Conservation (phyloP, 2,329 filamentous ascomycete species). For the Clonostachys rhizophaga region DNA sequence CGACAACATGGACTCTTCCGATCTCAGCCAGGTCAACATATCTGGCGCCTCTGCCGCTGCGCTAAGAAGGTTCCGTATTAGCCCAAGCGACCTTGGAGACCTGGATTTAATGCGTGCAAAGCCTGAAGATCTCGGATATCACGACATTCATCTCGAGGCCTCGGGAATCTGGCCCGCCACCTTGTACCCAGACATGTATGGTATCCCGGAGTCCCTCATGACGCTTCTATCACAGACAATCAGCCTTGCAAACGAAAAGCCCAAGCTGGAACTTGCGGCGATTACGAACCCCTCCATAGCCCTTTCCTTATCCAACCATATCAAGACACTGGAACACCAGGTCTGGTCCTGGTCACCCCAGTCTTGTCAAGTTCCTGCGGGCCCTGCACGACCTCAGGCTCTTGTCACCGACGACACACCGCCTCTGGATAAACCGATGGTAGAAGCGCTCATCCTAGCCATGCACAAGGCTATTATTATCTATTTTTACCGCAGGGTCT, state of each 20-base stretch:
- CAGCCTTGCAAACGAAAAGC: constrained; percentile 32
- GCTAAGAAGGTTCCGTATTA: constrained; percentile 18
- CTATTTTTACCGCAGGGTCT: background rate
- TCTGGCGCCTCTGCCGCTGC: background rate
- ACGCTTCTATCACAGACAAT: constrained; percentile 24
- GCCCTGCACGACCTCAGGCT: background rate
- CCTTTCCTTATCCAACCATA: constrained; percentile 15
- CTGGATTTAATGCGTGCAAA: constrained; percentile 17
- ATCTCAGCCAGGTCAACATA: background rate
- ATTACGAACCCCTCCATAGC: constrained; percentile 13
- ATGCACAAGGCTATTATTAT: background rate
- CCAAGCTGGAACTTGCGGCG: constrained; percentile 15
- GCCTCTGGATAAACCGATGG: background rate
- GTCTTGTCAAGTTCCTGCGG: background rate
- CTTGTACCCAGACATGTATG: constrained; percentile 33
- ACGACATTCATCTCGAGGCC: constrained; percentile 28
- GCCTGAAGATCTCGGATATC: constrained; percentile 32
- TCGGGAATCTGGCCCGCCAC: constrained; percentile 27
- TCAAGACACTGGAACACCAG: constrained; percentile 20
- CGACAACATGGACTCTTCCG: background rate
- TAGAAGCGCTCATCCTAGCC: constrained; percentile 31
- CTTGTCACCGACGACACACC: constrained; percentile 2
- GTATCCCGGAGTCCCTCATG: constrained; percentile 26
- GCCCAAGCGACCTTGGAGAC: constrained; percentile 16
- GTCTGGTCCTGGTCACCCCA: constrained; percentile 20